phyloP scores from a whole-genome alignment of 108 stramenopile species.

The Craspedostauros australis region DNA sequence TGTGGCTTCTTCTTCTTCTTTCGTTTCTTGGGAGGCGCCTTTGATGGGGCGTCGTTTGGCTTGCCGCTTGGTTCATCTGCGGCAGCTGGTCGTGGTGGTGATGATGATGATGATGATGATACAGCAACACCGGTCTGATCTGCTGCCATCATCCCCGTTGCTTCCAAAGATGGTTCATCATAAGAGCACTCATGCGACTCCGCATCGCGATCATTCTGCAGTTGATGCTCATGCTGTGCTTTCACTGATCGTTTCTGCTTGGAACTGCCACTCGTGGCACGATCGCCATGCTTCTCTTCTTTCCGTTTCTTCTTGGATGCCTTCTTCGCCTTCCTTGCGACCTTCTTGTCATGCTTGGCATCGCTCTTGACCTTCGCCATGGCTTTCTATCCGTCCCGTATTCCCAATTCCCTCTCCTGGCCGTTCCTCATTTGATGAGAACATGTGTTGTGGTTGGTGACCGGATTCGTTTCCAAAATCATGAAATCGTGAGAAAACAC shows the following conservation, averaged over 20 bases:
- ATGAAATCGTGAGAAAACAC: no score
- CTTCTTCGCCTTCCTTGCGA: neutral
- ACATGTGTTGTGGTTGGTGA: no score
- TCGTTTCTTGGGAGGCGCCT: neutral
- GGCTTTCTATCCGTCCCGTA: no score
- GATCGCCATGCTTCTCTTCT: neutral
- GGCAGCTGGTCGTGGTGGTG: neutral
- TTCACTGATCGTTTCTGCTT: neutral
- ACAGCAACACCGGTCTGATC: neutral
- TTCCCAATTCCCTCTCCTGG: no score
- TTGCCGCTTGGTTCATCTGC: neutral
- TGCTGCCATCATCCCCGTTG: neutral
- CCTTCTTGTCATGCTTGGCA: neutral
- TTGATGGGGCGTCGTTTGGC: neutral
- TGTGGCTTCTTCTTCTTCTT: neutral
- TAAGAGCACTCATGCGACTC: neutral
- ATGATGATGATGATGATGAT: neutral
- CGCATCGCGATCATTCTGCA: neutral
- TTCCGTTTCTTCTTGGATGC: neutral
- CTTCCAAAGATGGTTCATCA: neutral
- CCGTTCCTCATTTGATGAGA: no score
- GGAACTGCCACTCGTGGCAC: neutral
- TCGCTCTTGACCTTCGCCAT: slow-evolving; percentile 1
- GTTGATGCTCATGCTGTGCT: neutral
- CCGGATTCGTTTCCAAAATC: no score